Percentiles rank a stretch among this genome's conserved stretches.
phyloP scores from a whole-genome alignment of 2,329 filamentous ascomycete species.

The Alternaria alternata region DNA sequence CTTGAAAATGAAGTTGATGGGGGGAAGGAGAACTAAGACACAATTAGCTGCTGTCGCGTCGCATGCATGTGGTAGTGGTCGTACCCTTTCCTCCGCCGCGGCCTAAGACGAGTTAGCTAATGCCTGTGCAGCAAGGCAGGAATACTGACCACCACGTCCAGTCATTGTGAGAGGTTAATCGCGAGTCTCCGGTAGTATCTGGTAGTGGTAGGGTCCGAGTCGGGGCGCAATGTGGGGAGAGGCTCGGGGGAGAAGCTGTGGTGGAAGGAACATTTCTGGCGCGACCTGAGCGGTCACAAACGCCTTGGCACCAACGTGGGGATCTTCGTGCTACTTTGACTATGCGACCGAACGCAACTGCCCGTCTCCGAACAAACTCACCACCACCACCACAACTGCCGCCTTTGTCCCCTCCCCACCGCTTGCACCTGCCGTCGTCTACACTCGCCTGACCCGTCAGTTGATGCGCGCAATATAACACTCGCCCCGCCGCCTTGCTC shows the following conservation, averaged over 20 bases:
- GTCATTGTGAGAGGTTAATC: constrained; percentile 32
- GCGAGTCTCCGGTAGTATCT: constrained; percentile 8
- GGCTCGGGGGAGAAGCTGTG: constrained; percentile 28
- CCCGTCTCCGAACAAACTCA: constrained; percentile 31
- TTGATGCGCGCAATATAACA: constrained; percentile 38
- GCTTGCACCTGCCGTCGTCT: constrained; percentile 8
- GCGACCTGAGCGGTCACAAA: constrained; percentile 33
- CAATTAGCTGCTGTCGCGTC: constrained; percentile 21
- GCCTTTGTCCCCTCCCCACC: constrained; percentile 1
- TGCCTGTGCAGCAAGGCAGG: not conserved
- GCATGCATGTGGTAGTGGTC: constrained; percentile 14
- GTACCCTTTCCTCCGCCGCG: constrained; percentile 60
- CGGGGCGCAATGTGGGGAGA: constrained; percentile 19
- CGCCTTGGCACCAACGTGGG: constrained; percentile 34
- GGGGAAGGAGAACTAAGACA: constrained; percentile 69
- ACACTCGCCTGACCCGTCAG: constrained; percentile 8
- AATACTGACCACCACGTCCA: constrained; percentile 44
- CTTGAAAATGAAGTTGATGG: constrained; percentile 93
- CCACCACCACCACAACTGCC: constrained; percentile 17
- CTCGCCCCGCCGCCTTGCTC: constrained; percentile 38
- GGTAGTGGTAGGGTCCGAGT: constrained; percentile 10
- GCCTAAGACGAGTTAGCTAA: constrained; percentile 56
- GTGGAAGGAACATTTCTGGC: constrained; percentile 35
- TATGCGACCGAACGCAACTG: constrained; percentile 33
- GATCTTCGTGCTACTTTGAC: constrained; percentile 35